Evolutionary conservation across 2,329 filamentous ascomycete genomes (phyloP), one percentile per base, ranked within the genome.

Genomic region (Septoria linicola): DNA sequence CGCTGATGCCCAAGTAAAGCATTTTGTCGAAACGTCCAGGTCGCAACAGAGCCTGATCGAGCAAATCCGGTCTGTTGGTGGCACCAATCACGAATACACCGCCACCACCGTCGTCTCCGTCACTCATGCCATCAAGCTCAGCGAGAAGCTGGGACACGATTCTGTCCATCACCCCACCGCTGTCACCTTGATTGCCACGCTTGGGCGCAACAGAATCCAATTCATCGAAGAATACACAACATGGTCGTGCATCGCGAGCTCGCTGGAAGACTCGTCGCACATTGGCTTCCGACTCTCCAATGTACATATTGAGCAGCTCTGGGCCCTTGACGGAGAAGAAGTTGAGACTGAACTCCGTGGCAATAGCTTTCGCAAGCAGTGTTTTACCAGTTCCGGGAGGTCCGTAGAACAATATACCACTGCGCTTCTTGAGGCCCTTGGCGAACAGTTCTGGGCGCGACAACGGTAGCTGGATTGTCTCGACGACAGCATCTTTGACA

Each of bases 11-110:
- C 10, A 99, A 78, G 66, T 97, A 99, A 23, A 99, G 80, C 91
- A 97, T 95, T 76, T 97, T 97, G 68, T 99, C 93, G 69, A 99
- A 97, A 53, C 92, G 80, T 2, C 92, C 92, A 1, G 92, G 93
- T 47, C 92, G 82, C 37, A 97, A 76, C 51, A 99, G 75, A 3
- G 92, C 93, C 58, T 89, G 89, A 67, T 99, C 92, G 17, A 99
- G 79, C 47, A 97, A 74, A 74, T 99, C 93, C 0, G 93, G 93
- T 57, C 92, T 77, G 73, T 99, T 99, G 4, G 92, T 99, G 3
- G 92, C 92, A 51, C 93, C 92, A 60, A 99, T 95, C 21, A 97
- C 93, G 68, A 97, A 97, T 4, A 97, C 92, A 16, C 91, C 90
- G 8, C 88, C 88, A 8, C 76, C 80, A 41, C 80, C 82, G 58